Base-by-base conservation (phyloP, 1,284 basidiomycete species). In the Ustilago trichophora region DNA sequence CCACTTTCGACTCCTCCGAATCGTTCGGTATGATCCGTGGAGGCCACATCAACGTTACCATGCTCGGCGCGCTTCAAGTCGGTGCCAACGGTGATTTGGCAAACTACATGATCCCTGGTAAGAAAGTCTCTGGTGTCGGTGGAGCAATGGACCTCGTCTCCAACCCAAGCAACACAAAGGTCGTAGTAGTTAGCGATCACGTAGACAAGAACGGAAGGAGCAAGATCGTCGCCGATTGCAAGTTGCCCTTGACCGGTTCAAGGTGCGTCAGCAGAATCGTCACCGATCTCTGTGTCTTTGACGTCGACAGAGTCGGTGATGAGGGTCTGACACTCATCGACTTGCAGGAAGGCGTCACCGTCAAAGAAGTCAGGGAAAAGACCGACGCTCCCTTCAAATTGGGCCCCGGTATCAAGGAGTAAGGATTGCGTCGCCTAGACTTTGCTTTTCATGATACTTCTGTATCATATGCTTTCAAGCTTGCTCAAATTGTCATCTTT, bases 91-190 rank as follows among this genome's bases (percentile, higher is more conserved):
- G 88, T 92, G 93, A 98, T 80, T 90, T 98, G 62, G 94, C 95
- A 45, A 98, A 98, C 85, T 98, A 92, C 82, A 97, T 96, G 93
- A 92, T 97, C 73, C 93, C 93, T 13, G 91, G 92, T 26, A 93
- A 94, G 83, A 87, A 93, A 78, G 72, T 75, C 15, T 63, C 67
- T 50, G 91, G 91, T 43, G 93, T 96, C 81, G 93, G 93, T 25
- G 93, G 94, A 54, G 93, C 93, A 1, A 96, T 96, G 92, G 93
- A 95, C 80, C 88, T 76, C 13, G 69, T 73, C 29, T 67, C 67
- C 19, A 71, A 69, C 51, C 75, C 72, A 0, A 37, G 53, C 32
- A 52, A 65, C 26, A 70, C 74, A 42, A 70, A 70, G 37, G 83
- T 84, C 64, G 91, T 95, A 57, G 91, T 87, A 5, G 87, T 92